These are phyloP conservation scores for Candida tammaniensis DNA, from an alignment of 805 yeast genomes.

Conservation along the genomic window DNA sequence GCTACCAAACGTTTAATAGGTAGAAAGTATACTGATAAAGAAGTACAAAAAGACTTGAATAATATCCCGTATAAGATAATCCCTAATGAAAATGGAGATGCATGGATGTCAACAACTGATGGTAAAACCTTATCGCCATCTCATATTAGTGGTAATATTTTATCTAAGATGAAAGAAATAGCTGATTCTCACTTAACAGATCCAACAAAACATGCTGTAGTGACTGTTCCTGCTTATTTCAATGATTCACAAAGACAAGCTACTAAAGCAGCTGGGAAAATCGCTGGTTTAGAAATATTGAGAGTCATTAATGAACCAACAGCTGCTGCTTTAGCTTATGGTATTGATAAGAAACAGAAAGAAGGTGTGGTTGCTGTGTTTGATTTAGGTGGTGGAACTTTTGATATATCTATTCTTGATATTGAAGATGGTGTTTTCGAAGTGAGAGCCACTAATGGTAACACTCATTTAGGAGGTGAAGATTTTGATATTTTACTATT, in stretches of 20 bases:
- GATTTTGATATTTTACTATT: constrained; percentile 72
- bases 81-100: constrained; percentile 62
- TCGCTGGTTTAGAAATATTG: constrained; percentile 72
- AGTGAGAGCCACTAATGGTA: constrained; percentile 80
- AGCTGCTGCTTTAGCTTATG: constrained; percentile 83
- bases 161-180: constrained; percentile 61
- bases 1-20: constrained; percentile 85
- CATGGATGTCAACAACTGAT: constrained; percentile 55
- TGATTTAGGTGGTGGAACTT: constrained; percentile 85
- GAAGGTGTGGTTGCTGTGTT: constrained; percentile 59
- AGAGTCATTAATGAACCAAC: constrained; percentile 83
- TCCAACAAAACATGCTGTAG: constrained; percentile 66
- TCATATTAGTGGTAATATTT: constrained; percentile 65
- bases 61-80: constrained; percentile 64
- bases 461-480: constrained; percentile 84
- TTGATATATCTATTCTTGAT: constrained; percentile 75
- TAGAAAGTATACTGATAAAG: constrained; percentile 62
- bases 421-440: constrained; percentile 81
- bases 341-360: constrained; percentile 53
- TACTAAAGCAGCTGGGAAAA: constrained; percentile 73
- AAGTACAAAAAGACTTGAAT: constrained; percentile 64
- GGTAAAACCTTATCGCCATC: constrained; percentile 58
- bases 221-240: constrained; percentile 83
- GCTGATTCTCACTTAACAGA: constrained; percentile 54
- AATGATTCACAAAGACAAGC: constrained; percentile 79